Evolutionary conservation across 108 stramenopile species (phyloP).

Genomic region (Cyclotella atomus): DNA sequence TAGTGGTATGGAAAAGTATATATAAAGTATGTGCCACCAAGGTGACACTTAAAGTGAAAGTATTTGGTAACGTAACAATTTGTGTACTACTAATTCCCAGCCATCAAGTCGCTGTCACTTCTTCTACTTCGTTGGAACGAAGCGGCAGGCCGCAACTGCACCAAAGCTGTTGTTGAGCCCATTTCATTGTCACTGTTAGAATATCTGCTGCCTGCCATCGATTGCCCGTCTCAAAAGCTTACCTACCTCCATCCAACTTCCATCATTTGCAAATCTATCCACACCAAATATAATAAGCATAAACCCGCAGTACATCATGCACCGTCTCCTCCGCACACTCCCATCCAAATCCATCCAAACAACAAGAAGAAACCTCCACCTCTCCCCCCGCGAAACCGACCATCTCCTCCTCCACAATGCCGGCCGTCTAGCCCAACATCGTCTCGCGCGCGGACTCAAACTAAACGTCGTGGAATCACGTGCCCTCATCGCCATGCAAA

Average conservation of each 20-base stretch:
- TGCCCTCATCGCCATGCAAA: slow-evolving; percentile 91
- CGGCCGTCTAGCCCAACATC: slow-evolving; percentile 93
- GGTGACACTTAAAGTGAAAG: neutral
- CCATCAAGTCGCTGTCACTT: neutral
- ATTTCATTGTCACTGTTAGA: too few species aligned
- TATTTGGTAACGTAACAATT: neutral
- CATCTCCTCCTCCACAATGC: slow-evolving; percentile 86
- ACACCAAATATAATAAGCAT: neutral
- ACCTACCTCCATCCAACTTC: neutral
- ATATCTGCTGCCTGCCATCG: too few species aligned
- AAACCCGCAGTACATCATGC: too few species aligned
- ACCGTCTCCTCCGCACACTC: slow-evolving; percentile 10
- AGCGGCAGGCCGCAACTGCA: neutral
- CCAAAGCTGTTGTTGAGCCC: neutral
- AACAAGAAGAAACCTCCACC: slow-evolving; percentile 42
- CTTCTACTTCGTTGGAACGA: neutral
- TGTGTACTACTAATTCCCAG: neutral
- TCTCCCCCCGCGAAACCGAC: slow-evolving; percentile 88
- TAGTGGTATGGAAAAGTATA: neutral
- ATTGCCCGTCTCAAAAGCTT: neutral
- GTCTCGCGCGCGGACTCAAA: slow-evolving; percentile 88
- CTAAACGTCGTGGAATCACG: slow-evolving; percentile 91
- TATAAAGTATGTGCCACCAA: neutral
- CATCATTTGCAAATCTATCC: neutral
- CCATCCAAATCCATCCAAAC: neutral